Evolutionary conservation across 2,329 filamentous ascomycete genomes (phyloP).

Genomic region (Stemphylium lycopersici): DNA sequence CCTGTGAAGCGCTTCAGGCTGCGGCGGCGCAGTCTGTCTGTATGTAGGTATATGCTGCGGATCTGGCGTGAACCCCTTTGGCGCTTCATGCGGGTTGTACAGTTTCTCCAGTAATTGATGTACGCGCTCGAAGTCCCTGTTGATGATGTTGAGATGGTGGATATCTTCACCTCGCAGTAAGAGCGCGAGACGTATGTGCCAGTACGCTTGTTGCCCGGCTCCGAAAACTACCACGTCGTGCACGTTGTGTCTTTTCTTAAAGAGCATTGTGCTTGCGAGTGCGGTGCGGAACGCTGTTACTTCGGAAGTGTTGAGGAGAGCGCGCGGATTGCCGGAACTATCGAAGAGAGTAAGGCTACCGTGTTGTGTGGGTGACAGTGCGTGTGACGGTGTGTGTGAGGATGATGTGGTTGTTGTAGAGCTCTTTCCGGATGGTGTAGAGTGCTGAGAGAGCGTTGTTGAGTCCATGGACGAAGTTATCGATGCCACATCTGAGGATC

Average conservation of each 20-base stretch:
- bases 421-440: constrained; percentile 29
- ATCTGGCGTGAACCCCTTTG: constrained; percentile 19
- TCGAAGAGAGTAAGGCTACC: constrained; percentile 67
- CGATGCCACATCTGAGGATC: constrained; percentile 30
- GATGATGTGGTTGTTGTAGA: constrained; percentile 29
- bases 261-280: constrained; percentile 66
- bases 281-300: constrained; percentile 73
- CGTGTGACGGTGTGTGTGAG: constrained; percentile 12
- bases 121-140: constrained; percentile 70
- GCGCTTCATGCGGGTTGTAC: constrained; percentile 55
- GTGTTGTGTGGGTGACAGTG: constrained; percentile 52
- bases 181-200: constrained; percentile 87
- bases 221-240: constrained; percentile 85
- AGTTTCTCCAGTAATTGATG: constrained; percentile 60
- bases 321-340: constrained; percentile 62
- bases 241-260: constrained; percentile 69
- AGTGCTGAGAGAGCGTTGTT: constrained; percentile 31
- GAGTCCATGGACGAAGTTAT: constrained; percentile 44
- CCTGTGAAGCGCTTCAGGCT: constrained; percentile 26
- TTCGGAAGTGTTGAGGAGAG: constrained; percentile 70
- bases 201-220: constrained; percentile 88
- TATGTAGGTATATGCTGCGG: constrained; percentile 20
- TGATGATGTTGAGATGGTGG: constrained; percentile 81
- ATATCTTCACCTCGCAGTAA: constrained; percentile 73
- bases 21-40: constrained; percentile 12